These are phyloP conservation scores for Acrasis kona DNA, from an alignment of 78 protist species.

Conservation along the genomic window DNA sequence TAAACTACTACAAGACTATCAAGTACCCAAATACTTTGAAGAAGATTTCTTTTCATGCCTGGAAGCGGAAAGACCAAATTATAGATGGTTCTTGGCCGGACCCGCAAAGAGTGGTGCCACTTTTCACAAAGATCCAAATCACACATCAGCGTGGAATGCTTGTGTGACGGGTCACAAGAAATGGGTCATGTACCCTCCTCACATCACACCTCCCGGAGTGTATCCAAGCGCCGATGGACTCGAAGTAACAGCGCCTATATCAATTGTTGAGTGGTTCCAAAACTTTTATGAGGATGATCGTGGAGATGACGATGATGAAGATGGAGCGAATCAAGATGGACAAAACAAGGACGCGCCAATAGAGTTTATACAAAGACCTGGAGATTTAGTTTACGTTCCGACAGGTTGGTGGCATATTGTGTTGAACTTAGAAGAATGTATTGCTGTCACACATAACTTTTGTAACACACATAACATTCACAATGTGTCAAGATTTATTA, in stretches of 20 bases:
- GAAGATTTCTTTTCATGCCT: conserved; percentile 37
- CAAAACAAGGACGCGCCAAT: neutral
- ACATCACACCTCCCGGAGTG: conserved; percentile 39
- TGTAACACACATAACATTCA: conserved; percentile 3
- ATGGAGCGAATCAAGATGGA: no score
- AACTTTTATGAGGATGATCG: conserved; percentile 29
- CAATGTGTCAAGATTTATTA: neutral
- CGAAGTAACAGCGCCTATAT: conserved; percentile 37
- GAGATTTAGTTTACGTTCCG: conserved; percentile 56
- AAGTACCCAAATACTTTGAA: neutral
- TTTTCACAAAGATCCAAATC: conserved; percentile 62
- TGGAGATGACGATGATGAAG: no score
- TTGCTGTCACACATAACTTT: conserved; percentile 71
- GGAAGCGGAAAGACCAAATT: conserved; percentile 31
- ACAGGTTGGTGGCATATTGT: conserved; percentile 62
- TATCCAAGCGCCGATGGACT: conserved; percentile 39
- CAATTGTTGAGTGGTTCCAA: conserved; percentile 52
- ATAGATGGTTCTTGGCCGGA: conserved; percentile 60
- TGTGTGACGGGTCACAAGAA: conserved; percentile 36
- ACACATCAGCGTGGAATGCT: conserved; percentile 62
- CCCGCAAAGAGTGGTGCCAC: conserved; percentile 49
- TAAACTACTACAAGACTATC: conserved; percentile 26
- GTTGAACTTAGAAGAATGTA: conserved; percentile 51
- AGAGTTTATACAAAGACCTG: conserved; percentile 20
- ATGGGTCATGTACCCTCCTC: conserved; percentile 49